Evolutionary conservation across 257 asterid species (phyloP).

Genomic region (Przewalskia tangutica): DNA sequence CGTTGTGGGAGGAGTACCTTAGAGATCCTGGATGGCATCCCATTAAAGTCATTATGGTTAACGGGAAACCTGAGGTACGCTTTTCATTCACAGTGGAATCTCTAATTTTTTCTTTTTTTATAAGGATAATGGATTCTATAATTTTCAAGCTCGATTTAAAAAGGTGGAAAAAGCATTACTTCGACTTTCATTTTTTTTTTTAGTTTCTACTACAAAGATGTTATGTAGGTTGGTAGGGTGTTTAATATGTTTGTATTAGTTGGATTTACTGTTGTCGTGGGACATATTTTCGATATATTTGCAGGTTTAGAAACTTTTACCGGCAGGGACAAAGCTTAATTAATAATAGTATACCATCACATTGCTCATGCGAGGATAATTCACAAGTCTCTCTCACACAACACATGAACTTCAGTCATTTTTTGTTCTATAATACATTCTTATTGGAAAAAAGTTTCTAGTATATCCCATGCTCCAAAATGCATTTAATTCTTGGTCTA

Average conservation of each 20-base stretch:
- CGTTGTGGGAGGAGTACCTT: slow-evolving; percentile 89
- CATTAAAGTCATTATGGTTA: slow-evolving; percentile 33
- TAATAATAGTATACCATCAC: background rate
- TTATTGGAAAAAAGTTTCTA: background rate
- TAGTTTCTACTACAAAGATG: background rate
- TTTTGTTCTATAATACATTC: background rate
- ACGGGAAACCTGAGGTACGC: slow-evolving; percentile 59
- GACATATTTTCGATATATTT: background rate
- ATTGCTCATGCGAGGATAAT: background rate
- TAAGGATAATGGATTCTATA: background rate
- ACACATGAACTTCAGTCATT: background rate
- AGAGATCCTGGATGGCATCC: slow-evolving; percentile 96
- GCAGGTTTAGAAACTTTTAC: background rate
- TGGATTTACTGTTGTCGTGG: background rate
- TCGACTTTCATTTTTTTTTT: background rate
- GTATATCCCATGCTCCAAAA: background rate
- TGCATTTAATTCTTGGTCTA: background rate
- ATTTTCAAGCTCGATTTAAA: background rate
- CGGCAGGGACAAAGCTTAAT: background rate
- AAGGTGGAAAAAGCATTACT: background rate
- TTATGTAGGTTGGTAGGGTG: background rate
- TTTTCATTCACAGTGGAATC: background rate
- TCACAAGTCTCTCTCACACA: background rate
- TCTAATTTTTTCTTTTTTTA: background rate
- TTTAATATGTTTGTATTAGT: background rate